These are phyloP conservation scores for Myxozyma kluyveri DNA, from an alignment of 805 yeast genomes.

Conservation along the genomic window DNA sequence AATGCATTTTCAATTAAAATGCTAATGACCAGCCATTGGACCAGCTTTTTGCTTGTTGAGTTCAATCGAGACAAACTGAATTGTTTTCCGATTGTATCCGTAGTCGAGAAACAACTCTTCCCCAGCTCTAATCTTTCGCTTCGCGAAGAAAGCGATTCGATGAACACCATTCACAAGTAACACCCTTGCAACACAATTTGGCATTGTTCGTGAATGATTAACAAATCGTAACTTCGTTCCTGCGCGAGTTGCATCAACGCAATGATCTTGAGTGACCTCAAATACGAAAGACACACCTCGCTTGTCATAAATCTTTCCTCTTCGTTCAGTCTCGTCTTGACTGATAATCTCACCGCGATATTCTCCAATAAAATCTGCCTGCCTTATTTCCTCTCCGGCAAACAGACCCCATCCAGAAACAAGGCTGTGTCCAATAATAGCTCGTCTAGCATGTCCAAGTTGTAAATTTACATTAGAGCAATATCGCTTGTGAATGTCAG, in stretches of 20 bases:
- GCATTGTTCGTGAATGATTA: slow-evolving; percentile 26
- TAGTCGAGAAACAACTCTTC: slow-evolving; percentile 28
- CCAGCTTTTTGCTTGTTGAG: not conserved
- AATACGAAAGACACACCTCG: slow-evolving; percentile 27
- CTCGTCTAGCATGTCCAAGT: slow-evolving; percentile 21
- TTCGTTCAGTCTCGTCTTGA: slow-evolving; percentile 28
- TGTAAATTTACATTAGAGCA: slow-evolving; percentile 25
- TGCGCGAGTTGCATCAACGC: slow-evolving; percentile 27
- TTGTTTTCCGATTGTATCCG: slow-evolving; percentile 27
- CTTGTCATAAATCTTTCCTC: slow-evolving; percentile 28
- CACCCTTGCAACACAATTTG: slow-evolving; percentile 26
- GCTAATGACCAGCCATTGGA: not conserved
- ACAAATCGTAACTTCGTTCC: slow-evolving; percentile 26
- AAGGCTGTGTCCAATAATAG: slow-evolving; percentile 20
- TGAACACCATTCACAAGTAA: slow-evolving; percentile 26
- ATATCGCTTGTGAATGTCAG: slow-evolving; percentile 14
- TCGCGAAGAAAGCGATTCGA: slow-evolving; percentile 25
- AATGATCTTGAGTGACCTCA: slow-evolving; percentile 26
- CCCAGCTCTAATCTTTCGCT: slow-evolving; percentile 22
- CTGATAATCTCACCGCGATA: slow-evolving; percentile 27
- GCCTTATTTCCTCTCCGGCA: slow-evolving; percentile 25
- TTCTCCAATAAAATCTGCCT: slow-evolving; percentile 24
- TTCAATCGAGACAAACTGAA: slow-evolving; percentile 27
- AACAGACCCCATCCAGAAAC: slow-evolving; percentile 28
- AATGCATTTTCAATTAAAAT: not conserved